Percentiles rank a stretch among this genome's conserved stretches.
phyloP scores from a whole-genome alignment of 768 basidiomycete species.

The Lentinula raphanica region DNA sequence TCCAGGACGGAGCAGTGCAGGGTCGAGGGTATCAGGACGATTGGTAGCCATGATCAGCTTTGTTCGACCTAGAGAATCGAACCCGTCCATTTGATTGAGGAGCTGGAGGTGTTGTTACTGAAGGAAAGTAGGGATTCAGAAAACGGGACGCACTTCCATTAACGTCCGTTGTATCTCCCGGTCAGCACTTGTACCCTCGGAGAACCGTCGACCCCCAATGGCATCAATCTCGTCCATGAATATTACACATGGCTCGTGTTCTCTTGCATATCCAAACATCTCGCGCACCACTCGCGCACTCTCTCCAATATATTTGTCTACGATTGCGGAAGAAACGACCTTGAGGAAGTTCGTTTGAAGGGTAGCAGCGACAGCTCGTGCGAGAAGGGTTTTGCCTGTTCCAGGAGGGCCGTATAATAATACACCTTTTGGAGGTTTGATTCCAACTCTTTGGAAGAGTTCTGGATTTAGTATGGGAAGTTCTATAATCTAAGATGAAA shows the following conservation, averaged over 20 bases:
- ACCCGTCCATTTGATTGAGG: conserved; percentile 99
- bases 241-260: conserved; percentile 98
- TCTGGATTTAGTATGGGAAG: conserved; percentile 92
- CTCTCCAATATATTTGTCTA: conserved; percentile 98
- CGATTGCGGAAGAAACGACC: conserved; percentile 96
- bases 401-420: conserved; percentile 95
- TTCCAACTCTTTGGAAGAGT: conserved; percentile 91
- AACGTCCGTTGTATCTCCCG: conserved; percentile 97
- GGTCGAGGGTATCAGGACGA: conserved; percentile 95
- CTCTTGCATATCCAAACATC: conserved; percentile 97
- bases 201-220: conserved; percentile 87
- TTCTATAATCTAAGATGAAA: conserved; percentile 78
- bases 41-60: conserved; percentile 99
- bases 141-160: conserved; percentile 71
- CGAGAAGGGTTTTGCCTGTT: conserved; percentile 93
- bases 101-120: conserved; percentile 34
- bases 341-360: conserved; percentile 95
- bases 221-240: conserved; percentile 99
- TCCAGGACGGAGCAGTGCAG: conserved; percentile 92
- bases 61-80: conserved; percentile 91
- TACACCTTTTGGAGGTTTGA: conserved; percentile 94
- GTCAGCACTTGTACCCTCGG: conserved; percentile 96
- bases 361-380: conserved; percentile 93
- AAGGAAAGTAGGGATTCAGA: not conserved
- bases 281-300: conserved; percentile 93